Evolutionary conservation across 1,139 yeast genomes (phyloP), one percentile per base, ranked within the genome.

Genomic region (Ashbya aceris): DNA sequence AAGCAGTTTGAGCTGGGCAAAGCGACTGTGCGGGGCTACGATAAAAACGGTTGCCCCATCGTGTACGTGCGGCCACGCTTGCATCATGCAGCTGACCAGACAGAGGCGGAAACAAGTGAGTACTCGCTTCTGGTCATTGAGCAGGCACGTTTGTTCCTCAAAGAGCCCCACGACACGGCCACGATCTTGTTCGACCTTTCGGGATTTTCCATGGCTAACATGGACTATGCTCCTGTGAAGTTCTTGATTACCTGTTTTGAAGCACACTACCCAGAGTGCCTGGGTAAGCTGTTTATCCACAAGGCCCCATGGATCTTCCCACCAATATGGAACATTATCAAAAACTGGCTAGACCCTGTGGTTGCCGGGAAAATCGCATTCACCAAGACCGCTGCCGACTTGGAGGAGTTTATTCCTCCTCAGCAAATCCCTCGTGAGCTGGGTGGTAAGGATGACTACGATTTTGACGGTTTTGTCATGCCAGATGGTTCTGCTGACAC

Each of bases 221-320:
- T 86, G 82, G 96, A 86, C 63, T 82, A 83, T 55, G 70, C 74
- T 7, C 85, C 93, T 3, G 87, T 85, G 41, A 82, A 82, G 62
- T 85, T 82, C 63, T 72, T 86, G 64, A 77, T 83, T 46, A 71
- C 74, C 43, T 77, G 84, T 47, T 83, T 86, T 58, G 95, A 86
- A 65, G 86, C 86, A 1, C 87, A 84, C 59, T 86, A 84, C 60
- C 96, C 96, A 1, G 96, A 86, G 62, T 78, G 82, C 40, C 70
- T 86, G 39, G 93, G 93, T 12, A 74, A 74, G 42, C 64, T 86
- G 41, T 69, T 83, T 55, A 77, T 86, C 48, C 94, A 86, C 65
- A 82, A 82, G 52, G 95, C 95, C 0, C 96, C 96, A 6, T 83
- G 95, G 93, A 73, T 86, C 37, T 86, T 86, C 67, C 74, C 79